Conservation (phyloP, 768 basidiomycete genomes). For the Gloeophyllum trabeum region DNA sequence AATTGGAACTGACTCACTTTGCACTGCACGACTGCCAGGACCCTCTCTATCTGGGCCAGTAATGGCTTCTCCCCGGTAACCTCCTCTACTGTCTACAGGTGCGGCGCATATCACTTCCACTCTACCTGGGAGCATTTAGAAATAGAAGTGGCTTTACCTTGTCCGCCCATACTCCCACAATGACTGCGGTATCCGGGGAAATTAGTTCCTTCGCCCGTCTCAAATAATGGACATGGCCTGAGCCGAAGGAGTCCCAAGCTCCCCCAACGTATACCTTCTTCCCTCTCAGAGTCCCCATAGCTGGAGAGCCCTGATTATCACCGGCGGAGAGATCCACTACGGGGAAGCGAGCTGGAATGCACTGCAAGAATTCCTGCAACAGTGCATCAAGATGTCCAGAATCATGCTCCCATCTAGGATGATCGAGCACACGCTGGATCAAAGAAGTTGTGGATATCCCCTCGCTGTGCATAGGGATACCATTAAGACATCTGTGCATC, state of each 20-base stretch:
- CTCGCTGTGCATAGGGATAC: background rate
- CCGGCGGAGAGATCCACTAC: background rate
- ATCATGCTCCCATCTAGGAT: background rate
- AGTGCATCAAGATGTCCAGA: background rate
- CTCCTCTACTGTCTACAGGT: constrained; percentile 2
- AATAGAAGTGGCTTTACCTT: background rate
- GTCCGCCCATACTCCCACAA: background rate
- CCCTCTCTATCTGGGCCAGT: constrained; percentile 5
- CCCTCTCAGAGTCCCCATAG: background rate
- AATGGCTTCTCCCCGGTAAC: constrained; percentile 5
- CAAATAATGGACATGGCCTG: constrained; percentile 8
- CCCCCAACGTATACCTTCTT: constrained; percentile 6
- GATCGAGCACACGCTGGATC: background rate
- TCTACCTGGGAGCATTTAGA: background rate
- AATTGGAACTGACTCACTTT: constrained; percentile 1
- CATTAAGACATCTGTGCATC: constrained; percentile 5
- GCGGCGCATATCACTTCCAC: background rate
- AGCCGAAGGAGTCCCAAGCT: constrained; percentile 9
- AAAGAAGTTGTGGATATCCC: background rate
- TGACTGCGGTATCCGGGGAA: background rate
- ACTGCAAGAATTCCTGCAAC: background rate
- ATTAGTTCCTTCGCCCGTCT: constrained; percentile 2
- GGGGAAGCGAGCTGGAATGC: background rate
- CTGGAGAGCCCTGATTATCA: background rate
- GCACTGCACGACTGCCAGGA: constrained; percentile 8